Percentiles rank a stretch among this genome's conserved stretches.
phyloP scores from a whole-genome alignment of 805 yeast genomes.

The Starmerella cellae region DNA sequence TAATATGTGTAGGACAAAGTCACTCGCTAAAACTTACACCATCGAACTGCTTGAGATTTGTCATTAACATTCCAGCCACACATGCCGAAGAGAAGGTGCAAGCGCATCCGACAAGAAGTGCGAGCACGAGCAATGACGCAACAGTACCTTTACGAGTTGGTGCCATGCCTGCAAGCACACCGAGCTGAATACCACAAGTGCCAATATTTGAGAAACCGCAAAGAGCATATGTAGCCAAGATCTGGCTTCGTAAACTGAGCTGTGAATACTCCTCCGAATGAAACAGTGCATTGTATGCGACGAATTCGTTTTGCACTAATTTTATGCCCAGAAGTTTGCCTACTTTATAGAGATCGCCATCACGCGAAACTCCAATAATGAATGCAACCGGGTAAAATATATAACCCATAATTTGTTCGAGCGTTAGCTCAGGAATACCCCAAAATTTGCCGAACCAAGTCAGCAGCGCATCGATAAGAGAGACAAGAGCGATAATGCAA shows the following conservation, averaged over 20 bases:
- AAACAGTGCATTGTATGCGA: conserved; percentile 36
- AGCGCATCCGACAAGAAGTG: conserved; percentile 41
- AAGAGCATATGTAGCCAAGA: conserved; percentile 47
- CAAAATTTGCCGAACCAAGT: conserved; percentile 52
- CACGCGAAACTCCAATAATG: conserved; percentile 43
- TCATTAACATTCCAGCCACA: conserved; percentile 51
- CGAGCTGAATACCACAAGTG: conserved; percentile 47
- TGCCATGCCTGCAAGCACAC: conserved; percentile 46
- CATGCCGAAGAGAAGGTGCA: conserved; percentile 45
- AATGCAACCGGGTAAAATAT: conserved; percentile 48
- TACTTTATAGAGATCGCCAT: conserved; percentile 37
- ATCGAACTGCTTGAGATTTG: conserved; percentile 30
- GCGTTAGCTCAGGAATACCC: conserved; percentile 40
- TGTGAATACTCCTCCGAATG: conserved; percentile 32
- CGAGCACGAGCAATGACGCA: conserved; percentile 35
- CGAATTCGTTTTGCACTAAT: conserved; percentile 50
- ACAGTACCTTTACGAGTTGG: conserved; percentile 38
- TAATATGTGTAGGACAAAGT: too few relatives aligned
- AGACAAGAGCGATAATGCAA: conserved; percentile 49
- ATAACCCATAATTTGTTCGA: conserved; percentile 46
- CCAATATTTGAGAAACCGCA: conserved; percentile 56
- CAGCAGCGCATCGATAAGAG: conserved; percentile 42
- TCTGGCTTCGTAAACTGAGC: conserved; percentile 38
- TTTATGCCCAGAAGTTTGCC: conserved; percentile 43
- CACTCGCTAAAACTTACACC: too few relatives aligned